Conservation (phyloP, 2,329 filamentous ascomycete species). For the Nigrograna mackinnonii region DNA sequence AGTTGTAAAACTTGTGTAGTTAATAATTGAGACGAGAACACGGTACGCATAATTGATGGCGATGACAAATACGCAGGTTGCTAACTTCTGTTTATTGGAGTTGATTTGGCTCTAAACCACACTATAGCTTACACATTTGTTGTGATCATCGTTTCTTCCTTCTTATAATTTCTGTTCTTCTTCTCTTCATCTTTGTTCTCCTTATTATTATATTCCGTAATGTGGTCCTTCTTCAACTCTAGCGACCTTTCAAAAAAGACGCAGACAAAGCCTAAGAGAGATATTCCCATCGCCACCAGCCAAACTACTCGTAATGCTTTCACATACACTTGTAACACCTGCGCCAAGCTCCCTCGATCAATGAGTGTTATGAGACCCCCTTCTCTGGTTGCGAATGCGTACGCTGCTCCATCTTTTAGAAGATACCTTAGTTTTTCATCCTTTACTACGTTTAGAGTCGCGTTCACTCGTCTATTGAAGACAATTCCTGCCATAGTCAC, state of each 20-base stretch:
- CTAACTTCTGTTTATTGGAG: no score
- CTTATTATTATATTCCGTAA: constrained; percentile 23
- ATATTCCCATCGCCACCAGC: constrained; percentile 7
- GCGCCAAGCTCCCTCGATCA: not conserved
- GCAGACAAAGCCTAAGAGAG: constrained; percentile 4
- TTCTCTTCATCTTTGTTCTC: constrained; percentile 15
- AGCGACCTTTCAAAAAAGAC: constrained; percentile 5
- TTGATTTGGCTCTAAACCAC: no score
- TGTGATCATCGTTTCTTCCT: not conserved
- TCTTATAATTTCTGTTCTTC: no score
- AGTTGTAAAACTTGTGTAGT: no score
- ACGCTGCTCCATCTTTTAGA: constrained; percentile 7
- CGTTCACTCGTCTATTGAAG: constrained; percentile 6
- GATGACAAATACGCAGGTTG: no score
- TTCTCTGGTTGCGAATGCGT: constrained; percentile 4
- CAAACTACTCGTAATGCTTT: constrained; percentile 7
- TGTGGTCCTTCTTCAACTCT: constrained; percentile 6
- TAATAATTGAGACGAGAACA: no score
- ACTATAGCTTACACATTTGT: no score
- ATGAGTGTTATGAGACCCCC: not conserved
- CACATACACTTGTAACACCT: constrained; percentile 7
- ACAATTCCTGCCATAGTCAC: constrained; percentile 7
- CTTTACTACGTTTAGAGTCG: not conserved
- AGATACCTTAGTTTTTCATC: not conserved
- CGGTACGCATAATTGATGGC: no score